Base-by-base conservation (phyloP, 2,329 filamentous ascomycete species). In the Xylariaceae sp. region DNA sequence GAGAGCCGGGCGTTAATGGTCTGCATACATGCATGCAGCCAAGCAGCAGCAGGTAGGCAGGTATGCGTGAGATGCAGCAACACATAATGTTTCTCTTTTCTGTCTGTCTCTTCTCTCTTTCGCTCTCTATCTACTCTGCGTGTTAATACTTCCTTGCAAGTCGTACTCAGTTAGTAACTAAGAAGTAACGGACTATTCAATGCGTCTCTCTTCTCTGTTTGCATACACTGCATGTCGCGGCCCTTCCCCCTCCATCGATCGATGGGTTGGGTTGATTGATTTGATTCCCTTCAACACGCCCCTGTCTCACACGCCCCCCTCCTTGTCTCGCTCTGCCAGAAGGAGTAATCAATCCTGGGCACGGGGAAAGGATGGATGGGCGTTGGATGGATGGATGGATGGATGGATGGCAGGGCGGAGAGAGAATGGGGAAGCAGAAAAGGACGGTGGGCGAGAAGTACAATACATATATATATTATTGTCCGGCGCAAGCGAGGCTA, bases 11-110 rank as follows among this genome's bases (percentile, higher is more conserved):
- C 64, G 66, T 64, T 66, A 69, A 67, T 69, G 65, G 65, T 64
- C 64, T 71, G 67, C 67, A 70, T 69, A 51, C 53, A 17, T 11
- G 48, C 41, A n/a, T 45, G 50, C 34, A 13, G 9, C 34, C n/a
- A 39, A 41, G 44, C 69, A 69, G 67, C 69, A 69, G 68, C 30
- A 70, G 69, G 69, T 39, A 73, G 69, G 68, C 30, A 70, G 69
- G 69, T 39, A 73, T 72, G 71, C 68, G 69, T 64, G 71, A 70
- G 69, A 70, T 71, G 69, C 67, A 70, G 67, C 63, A 30, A 30
- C 23, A 64, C 63, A 66, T 63, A 68, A 49, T 59, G 55, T 61
- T 59, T 58, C 61, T 62, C 62, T 60, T 54, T 30, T 49, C 44
- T 51, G 11, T 51, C 37, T 56, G 18, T 34, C 13, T 23, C 37